These are phyloP conservation scores for Trichocladium uniseriatum DNA, from an alignment of 495 filamentous ascomycete species.

Conservation along the genomic window DNA sequence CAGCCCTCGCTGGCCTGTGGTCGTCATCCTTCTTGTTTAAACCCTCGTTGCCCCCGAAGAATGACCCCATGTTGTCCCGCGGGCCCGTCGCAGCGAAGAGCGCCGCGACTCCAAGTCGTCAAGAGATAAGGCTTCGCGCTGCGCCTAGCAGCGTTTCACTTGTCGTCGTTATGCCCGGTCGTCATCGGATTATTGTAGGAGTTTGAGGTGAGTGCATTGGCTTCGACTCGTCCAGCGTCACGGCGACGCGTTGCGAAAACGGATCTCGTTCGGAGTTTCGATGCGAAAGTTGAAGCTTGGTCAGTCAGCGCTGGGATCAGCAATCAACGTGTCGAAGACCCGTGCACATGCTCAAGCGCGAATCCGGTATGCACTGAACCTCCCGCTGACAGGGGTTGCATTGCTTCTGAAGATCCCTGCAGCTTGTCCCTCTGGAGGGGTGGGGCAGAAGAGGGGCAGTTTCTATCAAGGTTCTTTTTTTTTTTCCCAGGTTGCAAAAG, in stretches of 20 bases:
- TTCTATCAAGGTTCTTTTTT: background rate
- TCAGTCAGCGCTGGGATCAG: no score
- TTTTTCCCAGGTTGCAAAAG: background rate
- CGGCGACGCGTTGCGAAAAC: background rate
- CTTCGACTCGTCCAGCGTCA: background rate
- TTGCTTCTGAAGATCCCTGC: no score
- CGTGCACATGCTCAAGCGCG: no score
- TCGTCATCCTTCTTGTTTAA: constrained; percentile 45
- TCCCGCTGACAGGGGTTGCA: no score
- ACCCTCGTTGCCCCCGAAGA: constrained; percentile 38
- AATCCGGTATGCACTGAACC: no score
- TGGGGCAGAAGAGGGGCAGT: constrained; percentile 2
- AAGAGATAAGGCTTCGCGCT: background rate
- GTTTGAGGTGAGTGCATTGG: background rate
- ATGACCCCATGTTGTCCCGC: constrained; percentile 29
- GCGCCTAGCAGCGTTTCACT: background rate
- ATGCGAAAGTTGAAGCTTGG: no score
- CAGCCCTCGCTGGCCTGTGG: constrained; percentile 28
- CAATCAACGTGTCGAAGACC: no score
- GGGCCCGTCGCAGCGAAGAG: background rate
- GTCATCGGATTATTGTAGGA: background rate
- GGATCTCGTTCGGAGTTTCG: no score
- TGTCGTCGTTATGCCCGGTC: background rate
- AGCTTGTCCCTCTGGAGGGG: background rate
- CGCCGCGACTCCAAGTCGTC: background rate